Base-by-base conservation (phyloP, 2,329 filamentous ascomycete species). In the Pestalotiopsis sp. region DNA sequence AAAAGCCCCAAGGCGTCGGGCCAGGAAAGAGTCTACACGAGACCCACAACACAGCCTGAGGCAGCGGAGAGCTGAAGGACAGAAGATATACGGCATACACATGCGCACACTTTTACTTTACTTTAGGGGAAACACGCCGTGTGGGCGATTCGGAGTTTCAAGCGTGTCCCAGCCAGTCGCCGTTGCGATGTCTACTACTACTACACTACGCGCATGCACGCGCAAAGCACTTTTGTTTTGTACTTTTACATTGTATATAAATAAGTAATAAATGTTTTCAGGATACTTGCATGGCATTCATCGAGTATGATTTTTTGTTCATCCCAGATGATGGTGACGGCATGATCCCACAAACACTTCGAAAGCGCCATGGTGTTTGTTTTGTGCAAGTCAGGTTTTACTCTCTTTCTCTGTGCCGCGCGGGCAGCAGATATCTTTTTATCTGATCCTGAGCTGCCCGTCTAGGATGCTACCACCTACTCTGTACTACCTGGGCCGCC, bases 1-100 rank as follows among this genome's bases (percentile, higher is more conserved):
- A 89, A 86, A 77, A 87, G 84, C 25, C 41, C 56, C 12, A 59
- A 41, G 59, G 17, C 17, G n/a, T 36, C 36, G 6, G 59, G 59
- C 27, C 59, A 62, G 27, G 57, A 59, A n/a, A 57, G 49, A 49
- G 49, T 31, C 38, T 65, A 38, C 20, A 67, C 39, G 4, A 67
- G 56, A 39, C 65, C 65, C 5, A 67, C 65, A 27, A 67, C 65
- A 45, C 58, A 56, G 60, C 65, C 65, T 67, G 45, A 66, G 52
- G 31, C 61, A 9, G 31, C 6, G 31, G 61, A 64, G 38, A 64
- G 61, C n/a, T 64, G 39, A 38, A 25, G 23, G 61, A 14, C 36
- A 12, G 20, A 39, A 45, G 38, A 52, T 23, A 23, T 52, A 52
- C 45, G 20, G 45, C 45, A 52, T 20, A 20, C 45, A 20, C 20